phyloP scores from a whole-genome alignment of 768 basidiomycete species.

The Leccinum disarticulatum region DNA sequence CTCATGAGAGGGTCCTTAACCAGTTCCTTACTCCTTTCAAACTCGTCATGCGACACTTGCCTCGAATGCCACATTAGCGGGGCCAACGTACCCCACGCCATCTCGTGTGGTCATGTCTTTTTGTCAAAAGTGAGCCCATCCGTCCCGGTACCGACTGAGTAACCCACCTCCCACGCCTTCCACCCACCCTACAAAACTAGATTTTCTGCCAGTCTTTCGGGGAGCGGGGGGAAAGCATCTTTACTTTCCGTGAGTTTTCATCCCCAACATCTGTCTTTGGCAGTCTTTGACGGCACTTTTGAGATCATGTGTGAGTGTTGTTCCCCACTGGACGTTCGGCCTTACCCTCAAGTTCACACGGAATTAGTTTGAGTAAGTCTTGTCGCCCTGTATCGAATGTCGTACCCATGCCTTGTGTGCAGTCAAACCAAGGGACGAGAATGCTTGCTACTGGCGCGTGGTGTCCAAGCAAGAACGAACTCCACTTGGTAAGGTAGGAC shows the following conservation, averaged over 20 bases:
- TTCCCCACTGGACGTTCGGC: background rate
- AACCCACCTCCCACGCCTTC: too few relatives aligned
- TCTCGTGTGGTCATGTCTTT: slow-evolving; percentile 72
- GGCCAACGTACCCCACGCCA: slow-evolving; percentile 58
- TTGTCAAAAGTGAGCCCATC: slow-evolving; percentile 42
- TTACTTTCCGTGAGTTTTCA: slow-evolving; percentile 70
- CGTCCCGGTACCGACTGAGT: slow-evolving; percentile 8
- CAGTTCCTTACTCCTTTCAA: slow-evolving; percentile 37
- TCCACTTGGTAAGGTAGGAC: slow-evolving; percentile 68
- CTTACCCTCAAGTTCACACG: background rate
- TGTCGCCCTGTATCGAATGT: background rate
- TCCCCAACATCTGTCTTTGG: background rate
- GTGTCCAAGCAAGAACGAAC: slow-evolving; percentile 77
- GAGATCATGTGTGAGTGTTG: slow-evolving; percentile 23
- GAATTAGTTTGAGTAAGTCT: slow-evolving; percentile 23
- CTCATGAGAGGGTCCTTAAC: slow-evolving; percentile 32
- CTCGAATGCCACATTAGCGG: slow-evolving; percentile 59
- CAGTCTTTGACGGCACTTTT: slow-evolving; percentile 11
- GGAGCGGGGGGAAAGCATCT: slow-evolving; percentile 87
- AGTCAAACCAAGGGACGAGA: slow-evolving; percentile 70
- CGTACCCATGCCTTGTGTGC: slow-evolving; percentile 11
- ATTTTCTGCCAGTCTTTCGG: slow-evolving; percentile 81
- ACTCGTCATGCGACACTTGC: slow-evolving; percentile 76
- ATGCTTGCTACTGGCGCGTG: slow-evolving; percentile 81
- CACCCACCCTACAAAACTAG: slow-evolving; percentile 83